Conservation (phyloP, 345 rosid genomes). For the Gossypium longicalyx region DNA sequence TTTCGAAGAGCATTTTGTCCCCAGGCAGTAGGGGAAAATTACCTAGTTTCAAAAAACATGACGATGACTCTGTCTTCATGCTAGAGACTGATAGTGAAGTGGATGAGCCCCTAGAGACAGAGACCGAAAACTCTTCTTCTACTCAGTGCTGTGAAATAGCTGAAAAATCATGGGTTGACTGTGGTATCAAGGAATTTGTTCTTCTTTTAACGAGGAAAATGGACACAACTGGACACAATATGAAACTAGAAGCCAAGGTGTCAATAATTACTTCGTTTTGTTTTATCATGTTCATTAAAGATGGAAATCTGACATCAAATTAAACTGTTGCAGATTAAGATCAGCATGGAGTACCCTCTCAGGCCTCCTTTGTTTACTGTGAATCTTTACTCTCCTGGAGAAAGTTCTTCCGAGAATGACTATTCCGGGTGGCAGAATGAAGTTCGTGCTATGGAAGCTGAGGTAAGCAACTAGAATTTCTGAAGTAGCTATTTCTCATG, state of each 20-base stretch:
- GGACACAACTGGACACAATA: constrained; percentile 33
- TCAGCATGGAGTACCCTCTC: constrained; percentile 88
- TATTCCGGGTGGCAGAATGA: constrained; percentile 55
- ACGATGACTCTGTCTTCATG: constrained; percentile 66
- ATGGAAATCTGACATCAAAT: constrained; percentile 12
- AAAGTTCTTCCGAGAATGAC: constrained; percentile 26
- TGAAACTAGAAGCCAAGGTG: constrained; percentile 83
- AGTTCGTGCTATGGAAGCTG: constrained; percentile 87
- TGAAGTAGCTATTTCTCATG: constrained; percentile 1
- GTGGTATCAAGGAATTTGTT: constrained; percentile 60
- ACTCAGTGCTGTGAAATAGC: constrained; percentile 27
- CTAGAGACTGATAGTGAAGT: constrained; percentile 71
- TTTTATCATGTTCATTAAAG: constrained; percentile 1
- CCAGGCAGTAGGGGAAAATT: constrained; percentile 52
- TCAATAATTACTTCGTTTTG: constrained; percentile 7
- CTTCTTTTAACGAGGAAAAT: constrained; percentile 55
- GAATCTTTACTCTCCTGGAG: constrained; percentile 39
- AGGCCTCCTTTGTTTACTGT: constrained; percentile 74
- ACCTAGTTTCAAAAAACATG: constrained; percentile 62
- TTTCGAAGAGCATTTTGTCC: constrained; percentile 71
- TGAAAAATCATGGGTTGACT: constrained; percentile 64
- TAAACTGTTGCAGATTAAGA: constrained; percentile 47
- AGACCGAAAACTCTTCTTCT: constrained; percentile 35
- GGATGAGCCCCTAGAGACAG: constrained; percentile 56
- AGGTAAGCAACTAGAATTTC: constrained; percentile 43